Base-by-base conservation (phyloP, 2,329 filamentous ascomycete genomes). In the Xylaria sp. region DNA sequence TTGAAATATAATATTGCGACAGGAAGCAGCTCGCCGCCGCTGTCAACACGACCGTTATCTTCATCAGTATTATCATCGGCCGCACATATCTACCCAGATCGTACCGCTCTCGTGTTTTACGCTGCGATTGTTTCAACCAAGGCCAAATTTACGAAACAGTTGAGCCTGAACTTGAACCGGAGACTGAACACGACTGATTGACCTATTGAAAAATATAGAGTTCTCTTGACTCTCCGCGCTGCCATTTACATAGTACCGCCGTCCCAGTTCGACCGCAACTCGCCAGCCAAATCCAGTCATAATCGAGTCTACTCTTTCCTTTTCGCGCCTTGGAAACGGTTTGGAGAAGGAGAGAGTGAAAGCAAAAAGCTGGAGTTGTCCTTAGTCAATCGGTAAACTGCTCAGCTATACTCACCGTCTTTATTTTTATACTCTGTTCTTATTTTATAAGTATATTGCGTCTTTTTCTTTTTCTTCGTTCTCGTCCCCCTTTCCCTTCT, bases 351-450 rank as follows among this genome's bases (percentile, higher is more conserved):
- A n/a, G 34, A 41, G 34, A 41, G 23, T 5, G n/a, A 37, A 20
- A 20, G 6, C 12, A 18, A 28, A 15, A n/a, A 9, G n/a, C 15
- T 18, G 25, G 34, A 37, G 23, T 39, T 28, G 23, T 56, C 18
- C 25, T 55, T 6, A 25, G 15, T 32, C 20, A 48, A 39, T 60
- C 13, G 56, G 56, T 55, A 62, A 66, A 59, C 55, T 12, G 13
- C 41, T 37, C 28, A n/a, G 52, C 32, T 55, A 55, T 20, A 37
- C 18, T 15, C 25, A 15, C 15, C 5, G 13, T 18, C 15, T 15
- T 46, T 34, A n/a, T 34, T 54, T 51, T 25, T 20, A 20, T 28
- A 28, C 28, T 28, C 28, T 28, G 28, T 28, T 28, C 28, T 41
- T 44, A n/a, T 23, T 20, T 52, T 50, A 37, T 28, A 37, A 2